Evolutionary conservation across 2,329 filamentous ascomycete genomes (phyloP).

Genomic region (Metarhizium robertsii): DNA sequence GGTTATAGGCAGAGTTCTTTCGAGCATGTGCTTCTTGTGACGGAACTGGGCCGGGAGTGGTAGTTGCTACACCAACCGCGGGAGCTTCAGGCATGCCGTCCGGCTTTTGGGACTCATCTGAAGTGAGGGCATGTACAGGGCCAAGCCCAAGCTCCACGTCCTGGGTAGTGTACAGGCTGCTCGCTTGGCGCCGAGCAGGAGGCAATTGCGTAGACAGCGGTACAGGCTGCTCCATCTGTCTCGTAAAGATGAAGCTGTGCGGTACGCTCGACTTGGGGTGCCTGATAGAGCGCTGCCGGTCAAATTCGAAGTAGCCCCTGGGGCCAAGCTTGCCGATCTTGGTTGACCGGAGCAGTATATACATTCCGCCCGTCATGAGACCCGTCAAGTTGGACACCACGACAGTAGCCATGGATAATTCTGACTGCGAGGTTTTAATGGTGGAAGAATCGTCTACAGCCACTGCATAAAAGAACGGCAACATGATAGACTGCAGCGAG

Average conservation of each 20-base stretch:
- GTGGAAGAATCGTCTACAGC: slow-evolving; percentile 32
- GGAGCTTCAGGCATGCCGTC: neutral
- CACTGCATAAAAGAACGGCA: slow-evolving; percentile 55
- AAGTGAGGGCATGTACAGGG: no score
- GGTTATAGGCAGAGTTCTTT: slow-evolving; percentile 7
- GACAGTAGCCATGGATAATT: slow-evolving; percentile 52
- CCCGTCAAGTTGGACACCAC: slow-evolving; percentile 59
- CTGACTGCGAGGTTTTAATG: slow-evolving; percentile 26
- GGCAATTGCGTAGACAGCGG: slow-evolving; percentile 2
- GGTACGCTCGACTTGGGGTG: slow-evolving; percentile 4
- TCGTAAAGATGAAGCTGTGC: slow-evolving; percentile 9
- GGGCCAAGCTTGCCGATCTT: slow-evolving; percentile 45
- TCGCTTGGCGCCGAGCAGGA: neutral
- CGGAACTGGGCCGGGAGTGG: neutral
- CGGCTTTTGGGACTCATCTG: neutral
- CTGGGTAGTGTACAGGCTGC: neutral
- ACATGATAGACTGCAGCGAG: slow-evolving; percentile 40
- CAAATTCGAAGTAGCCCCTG: slow-evolving; percentile 31
- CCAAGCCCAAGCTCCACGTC: neutral
- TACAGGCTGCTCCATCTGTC: slow-evolving; percentile 13
- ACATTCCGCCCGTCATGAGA: slow-evolving; percentile 54
- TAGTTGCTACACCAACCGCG: neutral
- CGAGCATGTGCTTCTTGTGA: neutral
- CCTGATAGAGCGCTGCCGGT: slow-evolving; percentile 26
- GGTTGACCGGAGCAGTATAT: slow-evolving; percentile 58